Base-by-base conservation (phyloP, 495 filamentous ascomycete genomes). In the Aspergillus olivimuriae region DNA sequence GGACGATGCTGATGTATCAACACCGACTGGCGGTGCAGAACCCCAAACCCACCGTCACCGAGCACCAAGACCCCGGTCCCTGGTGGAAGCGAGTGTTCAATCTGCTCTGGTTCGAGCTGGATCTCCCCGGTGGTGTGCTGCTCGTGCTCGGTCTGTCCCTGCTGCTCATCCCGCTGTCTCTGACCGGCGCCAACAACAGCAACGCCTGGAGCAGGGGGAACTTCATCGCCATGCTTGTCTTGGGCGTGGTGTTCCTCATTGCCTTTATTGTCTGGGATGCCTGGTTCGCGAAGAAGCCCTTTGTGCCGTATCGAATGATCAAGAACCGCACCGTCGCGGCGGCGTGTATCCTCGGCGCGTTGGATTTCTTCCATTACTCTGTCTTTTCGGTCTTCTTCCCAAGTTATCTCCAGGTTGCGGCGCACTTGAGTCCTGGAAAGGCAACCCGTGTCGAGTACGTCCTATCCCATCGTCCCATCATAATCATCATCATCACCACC, bases 231-330 rank as follows among this genome's bases (percentile, higher is more conserved):
- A 71, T 89, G n/a, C 71, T 87, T 23, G 69, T 82, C 16, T 50
- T 83, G 3, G 56, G 56, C n/a, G 80, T 81, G 40, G 75, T 62
- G 10, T 58, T 89, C 8, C 63, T 90, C 5, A 61, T 75, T 22
- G 36, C 65, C 43, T 52, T 56, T 30, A 86, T 90, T 47, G 55
- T 72, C 15, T 67, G 56, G 26, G 67, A 92, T 53, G 57, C 84
- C 38, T 67, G 75, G 63, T 73, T 74, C 53, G 78, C 78, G 1
- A 75, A 86, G 20, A 80, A 73, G 9, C 87, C 88, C 4, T 87
- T 86, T 2, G 67, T 92, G 2, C 86, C 85, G 7, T 73, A 76
- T 5, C 74, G 77, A 26, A 73, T 92, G 46, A 63, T 91, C 47
- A 75, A 62, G 2, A 76, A 86, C 48, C 77, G 83, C 20, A 82